Evolutionary conservation across 805 yeast genomes (phyloP), one percentile per base, ranked within the genome.

Genomic region (Priceomyces haplophilus): DNA sequence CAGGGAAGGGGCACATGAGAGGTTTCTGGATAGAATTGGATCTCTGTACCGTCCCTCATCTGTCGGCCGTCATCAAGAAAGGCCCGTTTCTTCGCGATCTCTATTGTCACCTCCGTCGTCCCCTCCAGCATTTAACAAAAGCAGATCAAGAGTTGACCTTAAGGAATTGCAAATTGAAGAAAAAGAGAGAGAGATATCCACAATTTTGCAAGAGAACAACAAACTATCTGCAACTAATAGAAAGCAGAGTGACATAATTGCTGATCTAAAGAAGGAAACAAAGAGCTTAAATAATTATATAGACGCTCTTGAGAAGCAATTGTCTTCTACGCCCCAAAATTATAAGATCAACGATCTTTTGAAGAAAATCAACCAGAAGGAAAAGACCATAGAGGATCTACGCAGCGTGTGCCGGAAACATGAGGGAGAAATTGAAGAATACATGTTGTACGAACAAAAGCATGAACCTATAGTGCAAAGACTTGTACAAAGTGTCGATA

Each of bases 401-500:
- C 51, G 55, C 37, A 29, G 37, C 5, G 44, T 55, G 11, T 56
- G 61, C 46, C 44, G 51, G 17, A 43, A 50, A 19, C 52, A 53
- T 25, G 52, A 51, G 38, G 34, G 48, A 16, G 50, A 51, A 16
- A 39, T 58, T 15, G 38, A 32, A 31, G 45, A 42, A 25, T 49
- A 34, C 18, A 49, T 42, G 34, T 37, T 24, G 2, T 19, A 29
- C n/a, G 48, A 45, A 20, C 34, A 38, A 37, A 40, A 41, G 35
- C 42, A 55, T 18, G 41, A 34, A 11, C 42, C 47, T 3, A 41
- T 45, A 17, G 33, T 50, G 3, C 37, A 48, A 6, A 49, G 43
- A 17, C 43, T 64, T 30, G 44, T 45, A 2, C 38, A 40, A 3
- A 50, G 48, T 7, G 35, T 60, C 4, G 41, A 47, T 7, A 45